Percentiles rank a stretch among this genome's conserved stretches.
Evolutionary conservation across 768 basidiomycete genomes (phyloP).

Genomic region (Amylocystis lapponica): DNA sequence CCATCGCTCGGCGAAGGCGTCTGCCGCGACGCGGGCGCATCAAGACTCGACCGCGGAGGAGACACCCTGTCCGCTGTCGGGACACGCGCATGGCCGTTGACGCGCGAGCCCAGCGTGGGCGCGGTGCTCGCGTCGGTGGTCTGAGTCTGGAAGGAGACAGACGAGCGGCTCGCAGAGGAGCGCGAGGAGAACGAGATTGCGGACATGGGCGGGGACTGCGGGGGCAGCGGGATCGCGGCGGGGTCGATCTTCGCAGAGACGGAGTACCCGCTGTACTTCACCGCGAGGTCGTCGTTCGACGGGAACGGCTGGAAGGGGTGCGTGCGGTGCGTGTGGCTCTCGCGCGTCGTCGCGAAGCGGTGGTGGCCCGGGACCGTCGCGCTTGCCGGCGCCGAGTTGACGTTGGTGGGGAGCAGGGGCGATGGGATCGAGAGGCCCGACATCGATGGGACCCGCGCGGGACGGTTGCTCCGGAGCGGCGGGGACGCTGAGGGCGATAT

Average conservation of each 20-base stretch:
- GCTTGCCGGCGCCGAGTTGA: conserved; percentile 10
- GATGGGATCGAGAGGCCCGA: conserved; percentile 22
- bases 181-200: conserved; percentile 71
- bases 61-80: conserved; percentile 26
- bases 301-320: conserved; percentile 14
- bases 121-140: conserved; percentile 33
- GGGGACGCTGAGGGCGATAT: conserved; percentile 17
- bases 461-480: conserved; percentile 19
- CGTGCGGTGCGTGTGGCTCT: conserved; percentile 10
- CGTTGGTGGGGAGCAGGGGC: conserved; percentile 17
- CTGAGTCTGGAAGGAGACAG: conserved; percentile 34
- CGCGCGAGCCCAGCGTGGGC: conserved; percentile 38
- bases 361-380: conserved; percentile 14
- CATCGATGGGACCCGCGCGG: conserved; percentile 27
- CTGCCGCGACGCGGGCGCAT: conserved; percentile 8
- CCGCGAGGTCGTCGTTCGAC: conserved; percentile 20
- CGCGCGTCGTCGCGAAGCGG: conserved; percentile 20
- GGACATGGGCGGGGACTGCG: conserved; percentile 68
- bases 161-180: conserved; percentile 59
- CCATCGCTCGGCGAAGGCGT: conserved; percentile 9
- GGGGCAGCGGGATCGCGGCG: conserved; percentile 51
- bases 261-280: conserved; percentile 14
- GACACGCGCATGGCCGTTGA: conserved; percentile 21
- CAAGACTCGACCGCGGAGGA: conserved; percentile 15
- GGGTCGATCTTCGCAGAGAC: conserved; percentile 45